Evolutionary conservation across 1,284 basidiomycete species (phyloP), one percentile per base, ranked within the genome.

Genomic region (Papiliotrema nemorosa): DNA sequence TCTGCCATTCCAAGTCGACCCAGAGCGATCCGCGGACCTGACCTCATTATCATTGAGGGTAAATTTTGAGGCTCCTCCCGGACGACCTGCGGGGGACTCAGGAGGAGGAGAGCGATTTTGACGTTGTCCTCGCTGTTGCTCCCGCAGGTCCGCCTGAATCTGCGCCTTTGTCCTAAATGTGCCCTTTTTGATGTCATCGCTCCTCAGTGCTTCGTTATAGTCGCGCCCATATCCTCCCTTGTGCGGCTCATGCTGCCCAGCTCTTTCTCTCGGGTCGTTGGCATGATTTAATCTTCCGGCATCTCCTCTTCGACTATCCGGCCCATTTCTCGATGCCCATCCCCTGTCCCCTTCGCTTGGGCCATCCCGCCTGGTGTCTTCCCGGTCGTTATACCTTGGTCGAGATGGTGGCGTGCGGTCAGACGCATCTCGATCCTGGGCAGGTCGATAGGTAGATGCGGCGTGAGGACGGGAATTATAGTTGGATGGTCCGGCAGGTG

Each of bases 91-190:
- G n/a, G n/a, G n/a, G n/a, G n/a, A n/a, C n/a, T n/a, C n/a, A n/a
- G n/a, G n/a, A n/a, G 29, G 29, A 7, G 29, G 29, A 6, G 35
- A n/a, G 9, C 35, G 14, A 9, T 20, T 6, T 20, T 7, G 35
- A 9, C n/a, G 35, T n/a, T 37, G 35, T 9, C 18, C 35, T n/a
- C 35, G 35, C 7, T 37, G 35, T 20, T 14, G 14, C 18, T 37
- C n/a, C 42, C 31, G 21, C 9, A 26, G 24, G 24, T 44, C 42
- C 14, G 16, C 14, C 31, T 44, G 29, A 33, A 44, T 44, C 42
- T 44, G 42, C 42, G 42, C 31, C 29, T 25, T 12, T 21, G 42
- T 44, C 31, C 42, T 22, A 21, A 44, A 44, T 21, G 42, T 44
- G 18, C 42, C 42, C 31, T 44, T 44, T 25, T 34, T 31, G 20